These are phyloP conservation scores for Nakazawaea populi DNA, from an alignment of 805 yeast species.

Conservation along the genomic window DNA sequence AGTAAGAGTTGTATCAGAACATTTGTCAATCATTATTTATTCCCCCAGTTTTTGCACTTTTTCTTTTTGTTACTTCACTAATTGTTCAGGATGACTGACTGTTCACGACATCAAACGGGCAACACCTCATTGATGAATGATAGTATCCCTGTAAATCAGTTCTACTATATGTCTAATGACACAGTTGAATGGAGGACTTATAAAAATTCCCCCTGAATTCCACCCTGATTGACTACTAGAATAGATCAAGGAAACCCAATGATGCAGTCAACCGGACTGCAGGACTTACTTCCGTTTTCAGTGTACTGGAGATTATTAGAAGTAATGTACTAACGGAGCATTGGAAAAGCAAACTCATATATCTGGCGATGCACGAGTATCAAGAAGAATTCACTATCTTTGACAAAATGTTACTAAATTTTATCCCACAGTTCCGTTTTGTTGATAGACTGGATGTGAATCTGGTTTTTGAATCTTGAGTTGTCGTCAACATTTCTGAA, in stretches of 20 bases:
- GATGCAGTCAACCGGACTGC: slow-evolving; percentile 51
- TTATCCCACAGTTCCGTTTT: not conserved
- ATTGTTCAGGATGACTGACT: no score
- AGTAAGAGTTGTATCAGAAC: slow-evolving; percentile 11
- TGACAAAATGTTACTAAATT: not conserved
- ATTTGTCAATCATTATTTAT: not conserved
- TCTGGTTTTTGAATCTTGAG: not conserved
- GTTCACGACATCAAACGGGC: no score
- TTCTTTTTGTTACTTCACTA: not conserved
- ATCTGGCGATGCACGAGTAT: not conserved
- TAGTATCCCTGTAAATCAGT: no score
- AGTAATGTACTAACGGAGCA: slow-evolving; percentile 53
- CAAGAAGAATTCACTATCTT: slow-evolving; percentile 1
- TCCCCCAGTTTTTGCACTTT: not conserved
- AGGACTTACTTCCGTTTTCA: slow-evolving; percentile 32
- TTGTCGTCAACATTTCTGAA: not conserved
- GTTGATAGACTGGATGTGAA: not conserved
- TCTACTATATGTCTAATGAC: no score
- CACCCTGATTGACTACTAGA: no score
- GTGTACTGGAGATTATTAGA: slow-evolving; percentile 16
- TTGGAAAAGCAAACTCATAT: slow-evolving; percentile 34
- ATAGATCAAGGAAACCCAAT: slow-evolving; percentile 28
- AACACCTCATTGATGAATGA: no score
- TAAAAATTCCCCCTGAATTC: no score
- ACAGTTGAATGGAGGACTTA: no score